A percentile compares a stretch with the other conserved stretches of the same genome.
Evolutionary conservation across 2,329 filamentous ascomycete genomes (phyloP).

Genomic region (Xylariaceae sp.): DNA sequence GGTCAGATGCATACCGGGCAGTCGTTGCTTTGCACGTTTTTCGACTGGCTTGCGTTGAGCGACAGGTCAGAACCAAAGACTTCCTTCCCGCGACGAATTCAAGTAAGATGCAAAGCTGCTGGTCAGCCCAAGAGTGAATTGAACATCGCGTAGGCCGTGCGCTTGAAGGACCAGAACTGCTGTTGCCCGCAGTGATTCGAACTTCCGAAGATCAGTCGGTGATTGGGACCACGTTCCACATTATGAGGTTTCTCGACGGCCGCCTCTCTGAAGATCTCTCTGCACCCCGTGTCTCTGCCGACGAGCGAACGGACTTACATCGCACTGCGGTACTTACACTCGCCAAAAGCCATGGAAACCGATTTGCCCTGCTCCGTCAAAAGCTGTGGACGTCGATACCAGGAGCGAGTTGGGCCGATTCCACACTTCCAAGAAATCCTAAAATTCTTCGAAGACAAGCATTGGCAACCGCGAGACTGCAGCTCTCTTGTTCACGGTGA

Average conservation of each 20-base stretch:
- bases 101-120: no score
- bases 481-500: slow-evolving; percentile 86
- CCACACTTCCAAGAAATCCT: slow-evolving; percentile 81
- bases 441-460: slow-evolving; percentile 67
- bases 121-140: no score
- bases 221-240: slow-evolving; percentile 89
- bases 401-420: slow-evolving; percentile 71
- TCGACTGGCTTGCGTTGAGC: no score
- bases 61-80: no score
- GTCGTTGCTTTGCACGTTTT: no score
- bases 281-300: slow-evolving; percentile 66
- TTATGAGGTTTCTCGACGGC: slow-evolving; percentile 94
- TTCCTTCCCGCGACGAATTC: no score
- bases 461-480: slow-evolving; percentile 70
- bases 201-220: slow-evolving; percentile 79
- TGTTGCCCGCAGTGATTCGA: slow-evolving; percentile 77
- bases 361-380: slow-evolving; percentile 74
- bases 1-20: no score
- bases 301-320: slow-evolving; percentile 79
- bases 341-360: slow-evolving; percentile 71
- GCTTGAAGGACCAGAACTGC: slow-evolving; percentile 72
- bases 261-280: slow-evolving; percentile 88
- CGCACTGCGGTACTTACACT: slow-evolving; percentile 77
- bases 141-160: slow-evolving; percentile 90
- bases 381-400: slow-evolving; percentile 72